Evolutionary conservation across 2,329 filamentous ascomycete genomes (phyloP), one percentile per base, ranked within the genome.

Genomic region (Colletotrichum theobromicola): DNA sequence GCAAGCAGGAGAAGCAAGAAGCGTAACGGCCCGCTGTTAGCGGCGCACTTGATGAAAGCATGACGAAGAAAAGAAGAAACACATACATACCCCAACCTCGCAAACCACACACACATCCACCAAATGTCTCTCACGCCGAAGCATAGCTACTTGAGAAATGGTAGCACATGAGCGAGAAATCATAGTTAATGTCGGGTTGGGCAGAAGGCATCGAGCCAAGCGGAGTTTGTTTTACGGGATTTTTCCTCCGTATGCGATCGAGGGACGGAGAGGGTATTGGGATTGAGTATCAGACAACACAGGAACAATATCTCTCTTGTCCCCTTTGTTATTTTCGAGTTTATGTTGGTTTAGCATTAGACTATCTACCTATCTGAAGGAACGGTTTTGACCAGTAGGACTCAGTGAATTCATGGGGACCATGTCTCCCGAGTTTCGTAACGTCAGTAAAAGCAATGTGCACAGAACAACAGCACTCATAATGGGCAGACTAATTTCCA

Each of bases 21-120:
- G 76, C 71, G 26, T 72, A 65, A 16, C 34, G 21, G 42, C 26
- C 26, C 16, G 7, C 26, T 35, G 6, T 64, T 21, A 12, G 30
- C 26, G 53, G 28, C 46, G 30, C 30, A 24, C 53, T 63, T 72
- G n/a, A 72, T 30, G 69, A 75, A 58, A 50, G 72, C 78, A 79
- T 60, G 68, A 72, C 34, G 34, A 72, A 76, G 60, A 24, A 57
- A 35, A 75, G 60, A 42, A 32, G 57, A 60, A 35, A 66, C 7
- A 75, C 34, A 26, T 42, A 35, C 10, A 63, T 35, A 69, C 61
- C 37, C 57, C 60, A 24, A 64, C 21, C 67, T 65, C 42, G 13
- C 7, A 28, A 64, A 66, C 32, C 34, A 46, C 26, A 57, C 42
- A 8, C 16, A 58, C 15, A n/a, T n/a, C 58, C 21, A 42, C 15